phyloP scores from a whole-genome alignment of 768 basidiomycete genomes.

The Ramaria rubella region DNA sequence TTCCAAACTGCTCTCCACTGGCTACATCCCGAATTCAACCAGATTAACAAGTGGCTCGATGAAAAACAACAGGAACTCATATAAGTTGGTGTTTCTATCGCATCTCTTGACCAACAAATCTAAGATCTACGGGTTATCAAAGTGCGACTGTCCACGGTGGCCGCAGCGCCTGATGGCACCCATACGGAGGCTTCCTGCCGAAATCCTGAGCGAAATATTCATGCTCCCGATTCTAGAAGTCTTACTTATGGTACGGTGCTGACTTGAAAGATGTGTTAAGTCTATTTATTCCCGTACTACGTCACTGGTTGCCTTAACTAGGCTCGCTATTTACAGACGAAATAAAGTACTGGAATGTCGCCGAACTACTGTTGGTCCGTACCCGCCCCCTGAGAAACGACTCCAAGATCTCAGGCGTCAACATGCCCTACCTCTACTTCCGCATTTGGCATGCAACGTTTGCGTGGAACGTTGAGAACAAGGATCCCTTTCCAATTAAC shows the following conservation, averaged over 20 bases:
- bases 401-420: conserved; percentile 82
- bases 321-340: conserved; percentile 68
- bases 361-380: conserved; percentile 77
- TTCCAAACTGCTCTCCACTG: too few species aligned
- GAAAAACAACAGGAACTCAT: too few species aligned
- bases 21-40: too few species aligned
- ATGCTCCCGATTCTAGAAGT: too few species aligned
- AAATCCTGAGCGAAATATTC: too few species aligned
- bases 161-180: too few species aligned
- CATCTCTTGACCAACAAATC: too few species aligned
- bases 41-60: too few species aligned
- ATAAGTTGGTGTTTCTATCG: too few species aligned
- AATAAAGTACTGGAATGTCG: conserved; percentile 91
- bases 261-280: conserved; percentile 70
- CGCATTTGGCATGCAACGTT: conserved; percentile 99
- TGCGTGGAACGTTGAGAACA: conserved; percentile 99
- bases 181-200: too few species aligned
- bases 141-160: too few species aligned
- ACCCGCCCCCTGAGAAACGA: conserved; percentile 63
- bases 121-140: too few species aligned
- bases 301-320: conserved; percentile 17
- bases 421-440: conserved; percentile 95
- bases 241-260: conserved; percentile 98
- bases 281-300: neutral
- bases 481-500: conserved; percentile 98